A percentile compares a stretch with the other conserved stretches of the same genome.
Conservation (phyloP, 495 filamentous ascomycete genomes). For the Ramalina intermedia region DNA sequence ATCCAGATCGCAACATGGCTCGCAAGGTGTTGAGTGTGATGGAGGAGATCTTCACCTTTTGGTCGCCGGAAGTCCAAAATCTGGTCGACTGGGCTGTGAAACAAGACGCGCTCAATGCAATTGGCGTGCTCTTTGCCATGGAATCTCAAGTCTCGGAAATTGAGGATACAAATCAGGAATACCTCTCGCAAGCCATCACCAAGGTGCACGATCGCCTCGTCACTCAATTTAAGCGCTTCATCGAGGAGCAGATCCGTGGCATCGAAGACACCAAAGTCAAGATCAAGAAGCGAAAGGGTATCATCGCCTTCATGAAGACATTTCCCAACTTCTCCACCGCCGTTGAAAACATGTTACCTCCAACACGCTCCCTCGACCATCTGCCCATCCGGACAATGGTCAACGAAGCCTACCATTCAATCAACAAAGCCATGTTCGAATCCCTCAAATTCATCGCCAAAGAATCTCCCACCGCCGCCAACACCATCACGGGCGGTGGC, state of each 20-base stretch:
- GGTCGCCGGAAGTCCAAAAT: slow-evolving; percentile 62
- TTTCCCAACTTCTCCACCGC: slow-evolving; percentile 74
- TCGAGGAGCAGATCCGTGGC: slow-evolving; percentile 86
- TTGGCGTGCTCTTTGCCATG: slow-evolving; percentile 70
- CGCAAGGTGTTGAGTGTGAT: slow-evolving; percentile 66
- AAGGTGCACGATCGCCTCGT: slow-evolving; percentile 65
- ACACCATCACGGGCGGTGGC: slow-evolving; percentile 17
- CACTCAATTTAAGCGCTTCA: slow-evolving; percentile 68
- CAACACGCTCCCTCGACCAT: slow-evolving; percentile 33
- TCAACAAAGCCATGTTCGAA: slow-evolving; percentile 95
- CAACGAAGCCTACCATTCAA: slow-evolving; percentile 73
- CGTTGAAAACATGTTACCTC: slow-evolving; percentile 65
- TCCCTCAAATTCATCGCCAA: slow-evolving; percentile 89
- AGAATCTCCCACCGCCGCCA: slow-evolving; percentile 48
- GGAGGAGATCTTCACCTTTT: slow-evolving; percentile 73
- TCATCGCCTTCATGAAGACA: slow-evolving; percentile 83
- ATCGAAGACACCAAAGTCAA: slow-evolving; percentile 99
- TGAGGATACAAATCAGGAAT: slow-evolving; percentile 84
- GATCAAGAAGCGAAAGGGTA: slow-evolving; percentile 93
- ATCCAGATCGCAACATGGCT: slow-evolving; percentile 71
- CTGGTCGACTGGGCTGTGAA: slow-evolving; percentile 72
- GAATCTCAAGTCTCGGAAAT: slow-evolving; percentile 62
- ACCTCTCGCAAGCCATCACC: slow-evolving; percentile 61
- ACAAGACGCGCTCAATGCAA: slow-evolving; percentile 77
- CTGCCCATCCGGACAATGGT: slow-evolving; percentile 57